Evolutionary conservation across 306 rosid species (phyloP).

Genomic region (Psophocarpus tetragonolobus): DNA sequence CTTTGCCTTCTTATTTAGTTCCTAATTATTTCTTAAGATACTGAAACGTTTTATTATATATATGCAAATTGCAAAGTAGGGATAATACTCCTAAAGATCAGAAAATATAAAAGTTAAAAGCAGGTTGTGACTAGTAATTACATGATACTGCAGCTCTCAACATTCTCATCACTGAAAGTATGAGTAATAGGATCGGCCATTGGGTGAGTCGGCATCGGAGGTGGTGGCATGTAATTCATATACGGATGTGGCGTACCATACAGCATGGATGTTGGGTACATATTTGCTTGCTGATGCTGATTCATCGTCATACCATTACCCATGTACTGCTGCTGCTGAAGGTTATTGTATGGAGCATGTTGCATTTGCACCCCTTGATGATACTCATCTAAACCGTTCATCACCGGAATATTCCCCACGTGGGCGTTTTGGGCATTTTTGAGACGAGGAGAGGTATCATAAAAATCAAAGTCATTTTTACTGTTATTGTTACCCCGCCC

Average conservation of each 20-base stretch:
- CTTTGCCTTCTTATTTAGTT: no score
- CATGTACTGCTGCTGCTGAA: conserved; percentile 60
- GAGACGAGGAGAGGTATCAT: conserved; percentile 12
- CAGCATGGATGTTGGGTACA: conserved; percentile 63
- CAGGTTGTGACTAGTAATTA: conserved; percentile 2
- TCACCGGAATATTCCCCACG: conserved; percentile 35
- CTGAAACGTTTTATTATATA: no score
- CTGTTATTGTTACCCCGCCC: neutral
- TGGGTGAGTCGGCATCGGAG: conserved; percentile 34
- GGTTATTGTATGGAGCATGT: conserved; percentile 33
- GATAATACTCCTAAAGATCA: neutral
- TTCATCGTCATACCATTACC: conserved; percentile 80
- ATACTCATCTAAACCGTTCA: conserved; percentile 45
- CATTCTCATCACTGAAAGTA: conserved; percentile 67
- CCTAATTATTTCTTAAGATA: no score
- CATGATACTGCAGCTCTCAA: conserved; percentile 58
- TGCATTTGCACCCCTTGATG: conserved; percentile 66
- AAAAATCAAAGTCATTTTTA: conserved; percentile 31
- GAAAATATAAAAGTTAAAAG: neutral
- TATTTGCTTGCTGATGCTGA: conserved; percentile 40
- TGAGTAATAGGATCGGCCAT: conserved; percentile 45
- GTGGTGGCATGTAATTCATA: conserved; percentile 53
- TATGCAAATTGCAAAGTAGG: no score
- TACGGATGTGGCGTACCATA: conserved; percentile 48
- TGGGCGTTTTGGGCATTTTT: conserved; percentile 36